Evolutionary conservation across 176 grass and related monocot genomes (phyloP).

Genomic region (Ananas comosus): DNA sequence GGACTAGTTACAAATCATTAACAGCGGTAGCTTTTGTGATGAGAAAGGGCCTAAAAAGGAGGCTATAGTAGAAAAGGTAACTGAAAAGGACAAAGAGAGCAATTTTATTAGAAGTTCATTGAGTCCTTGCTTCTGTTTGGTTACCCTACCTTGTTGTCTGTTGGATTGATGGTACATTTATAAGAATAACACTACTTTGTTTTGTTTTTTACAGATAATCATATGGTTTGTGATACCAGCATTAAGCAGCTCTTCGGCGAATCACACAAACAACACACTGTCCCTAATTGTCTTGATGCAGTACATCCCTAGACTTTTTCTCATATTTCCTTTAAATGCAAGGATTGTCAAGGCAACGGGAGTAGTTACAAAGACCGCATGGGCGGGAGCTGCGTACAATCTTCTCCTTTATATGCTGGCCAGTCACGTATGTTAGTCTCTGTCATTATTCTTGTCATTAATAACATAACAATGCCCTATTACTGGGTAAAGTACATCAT

Average conservation of each 20-base stretch:
- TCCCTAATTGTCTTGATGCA: slow-evolving; percentile 81
- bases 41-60: too few relatives aligned
- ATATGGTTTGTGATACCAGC: slow-evolving; percentile 87
- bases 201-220: slow-evolving; percentile 46
- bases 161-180: background rate
- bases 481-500: background rate
- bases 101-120: background rate
- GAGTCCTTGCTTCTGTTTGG: background rate
- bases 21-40: too few relatives aligned
- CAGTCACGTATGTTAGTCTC: slow-evolving; percentile 53
- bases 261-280: slow-evolving; percentile 77
- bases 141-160: background rate
- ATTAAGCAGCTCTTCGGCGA: slow-evolving; percentile 49
- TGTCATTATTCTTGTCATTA: background rate
- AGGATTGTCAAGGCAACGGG: slow-evolving; percentile 81
- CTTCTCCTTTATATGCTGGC: slow-evolving; percentile 86
- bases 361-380: slow-evolving; percentile 72
- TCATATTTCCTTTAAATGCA: slow-evolving; percentile 66
- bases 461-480: background rate
- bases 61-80: too few relatives aligned
- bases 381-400: slow-evolving; percentile 85
- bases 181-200: background rate
- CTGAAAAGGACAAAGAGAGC: too few relatives aligned
- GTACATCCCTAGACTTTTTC: slow-evolving; percentile 72
- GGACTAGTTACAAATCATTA: too few relatives aligned